Percentiles rank a stretch among this genome's conserved stretches.
Evolutionary conservation across 2,329 filamentous ascomycete genomes (phyloP).

Genomic region (Ophiostoma ips): DNA sequence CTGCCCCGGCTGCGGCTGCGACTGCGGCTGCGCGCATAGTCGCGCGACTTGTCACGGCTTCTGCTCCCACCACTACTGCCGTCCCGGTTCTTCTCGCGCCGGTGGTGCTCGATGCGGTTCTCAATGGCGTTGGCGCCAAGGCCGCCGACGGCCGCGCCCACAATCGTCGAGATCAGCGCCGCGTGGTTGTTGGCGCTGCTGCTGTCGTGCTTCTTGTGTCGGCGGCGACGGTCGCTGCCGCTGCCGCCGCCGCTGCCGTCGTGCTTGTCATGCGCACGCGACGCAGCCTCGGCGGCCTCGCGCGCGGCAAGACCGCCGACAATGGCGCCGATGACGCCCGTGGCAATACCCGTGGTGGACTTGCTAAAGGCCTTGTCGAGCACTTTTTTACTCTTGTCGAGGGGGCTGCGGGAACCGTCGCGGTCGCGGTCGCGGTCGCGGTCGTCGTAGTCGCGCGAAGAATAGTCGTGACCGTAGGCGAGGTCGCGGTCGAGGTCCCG

Average conservation of each 20-base stretch:
- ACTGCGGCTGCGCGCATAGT: conserved; percentile 14
- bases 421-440: conserved; percentile 3
- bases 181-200: conserved; percentile 7
- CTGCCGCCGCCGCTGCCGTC: conserved; percentile 17
- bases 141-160: conserved; percentile 41
- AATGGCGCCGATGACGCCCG: conserved; percentile 38
- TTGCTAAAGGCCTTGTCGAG: conserved; percentile 34
- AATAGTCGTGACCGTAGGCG: too few species aligned
- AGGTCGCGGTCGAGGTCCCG: background rate
- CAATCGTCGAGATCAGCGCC: conserved; percentile 33
- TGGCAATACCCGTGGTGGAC: conserved; percentile 34
- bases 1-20: conserved; percentile 2
- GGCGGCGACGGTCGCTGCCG: too few species aligned
- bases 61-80: conserved; percentile 13
- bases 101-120: conserved; percentile 27
- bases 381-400: conserved; percentile 27
- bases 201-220: conserved; percentile 11
- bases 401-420: conserved; percentile 19
- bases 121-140: conserved; percentile 39
- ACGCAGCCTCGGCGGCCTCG: conserved; percentile 23
- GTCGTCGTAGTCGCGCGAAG: conserved; percentile 1
- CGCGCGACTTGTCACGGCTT: conserved; percentile 11
- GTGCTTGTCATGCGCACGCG: conserved; percentile 16
- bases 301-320: conserved; percentile 39
- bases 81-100: conserved; percentile 18